These are phyloP conservation scores for Trifolium subterraneum DNA, from an alignment of 306 rosid genomes.

Conservation along the genomic window DNA sequence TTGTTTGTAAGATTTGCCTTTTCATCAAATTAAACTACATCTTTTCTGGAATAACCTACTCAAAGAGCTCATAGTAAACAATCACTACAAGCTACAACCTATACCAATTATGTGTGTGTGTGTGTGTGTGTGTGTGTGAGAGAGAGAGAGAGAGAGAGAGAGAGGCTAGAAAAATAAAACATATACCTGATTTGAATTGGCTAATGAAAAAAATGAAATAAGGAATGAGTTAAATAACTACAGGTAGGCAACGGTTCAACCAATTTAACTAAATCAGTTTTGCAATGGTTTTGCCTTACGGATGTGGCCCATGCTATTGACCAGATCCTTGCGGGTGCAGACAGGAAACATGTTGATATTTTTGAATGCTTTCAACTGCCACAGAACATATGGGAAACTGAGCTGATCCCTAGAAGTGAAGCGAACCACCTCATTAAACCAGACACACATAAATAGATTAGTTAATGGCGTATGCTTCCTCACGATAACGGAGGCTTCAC, in stretches of 20 bases:
- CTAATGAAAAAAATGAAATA: constrained; percentile 39
- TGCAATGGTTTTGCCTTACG: constrained; percentile 89
- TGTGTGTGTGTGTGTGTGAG: too few species aligned
- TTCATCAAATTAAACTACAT: constrained; percentile 7
- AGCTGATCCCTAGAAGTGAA: constrained; percentile 97
- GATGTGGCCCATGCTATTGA: constrained; percentile 94
- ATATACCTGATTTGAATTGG: constrained; percentile 38
- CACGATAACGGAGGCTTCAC: constrained; percentile 89
- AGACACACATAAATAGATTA: constrained; percentile 81
- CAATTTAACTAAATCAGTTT: constrained; percentile 47
- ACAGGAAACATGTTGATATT: constrained; percentile 80
- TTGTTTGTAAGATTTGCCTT: constrained; percentile 35
- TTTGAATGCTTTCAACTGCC: constrained; percentile 76
- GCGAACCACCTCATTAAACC: constrained; percentile 95
- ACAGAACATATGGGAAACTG: constrained; percentile 89
- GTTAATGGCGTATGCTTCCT: constrained; percentile 74
- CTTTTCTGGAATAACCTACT: constrained; percentile 37
- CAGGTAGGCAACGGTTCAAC: constrained; percentile 12
- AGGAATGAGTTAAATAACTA: constrained; percentile 33
- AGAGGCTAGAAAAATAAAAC: constrained; percentile 28
- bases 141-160: neutral
- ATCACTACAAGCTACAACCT: constrained; percentile 36
- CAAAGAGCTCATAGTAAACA: constrained; percentile 30
- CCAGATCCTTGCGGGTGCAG: constrained; percentile 97
- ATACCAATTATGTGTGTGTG: neutral